Conservation (phyloP, 352 stramenopile genomes). For the Phytophthora colocasiae region DNA sequence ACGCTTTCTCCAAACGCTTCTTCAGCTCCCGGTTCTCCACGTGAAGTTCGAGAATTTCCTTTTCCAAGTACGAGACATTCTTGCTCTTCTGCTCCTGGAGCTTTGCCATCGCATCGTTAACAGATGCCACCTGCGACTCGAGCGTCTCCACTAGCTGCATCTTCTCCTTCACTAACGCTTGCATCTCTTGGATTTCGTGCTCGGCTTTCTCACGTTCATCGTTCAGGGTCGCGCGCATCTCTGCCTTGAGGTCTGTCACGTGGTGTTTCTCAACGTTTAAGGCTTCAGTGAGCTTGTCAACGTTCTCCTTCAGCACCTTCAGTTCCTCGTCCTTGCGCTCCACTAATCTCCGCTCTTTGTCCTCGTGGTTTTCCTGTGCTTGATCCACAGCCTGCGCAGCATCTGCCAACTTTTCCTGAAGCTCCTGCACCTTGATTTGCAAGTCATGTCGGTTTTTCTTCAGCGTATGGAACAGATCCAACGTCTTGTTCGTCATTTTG, state of each 20-base stretch:
- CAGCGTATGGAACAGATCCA: conserved; percentile 74
- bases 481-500: conserved; percentile 82
- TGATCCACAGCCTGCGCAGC: conserved; percentile 25
- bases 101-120: conserved; percentile 38
- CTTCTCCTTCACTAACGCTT: conserved; percentile 55
- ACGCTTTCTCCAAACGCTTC: conserved; percentile 46
- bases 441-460: conserved; percentile 66
- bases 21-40: conserved; percentile 68
- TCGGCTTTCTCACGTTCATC: conserved; percentile 57
- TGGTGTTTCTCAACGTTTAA: conserved; percentile 48
- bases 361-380: conserved; percentile 15
- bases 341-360: conserved; percentile 32
- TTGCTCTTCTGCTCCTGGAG: conserved; percentile 38
- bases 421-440: conserved; percentile 46
- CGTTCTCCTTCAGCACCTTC: conserved; percentile 39
- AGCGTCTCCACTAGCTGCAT: conserved; percentile 51
- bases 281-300: conserved; percentile 50
- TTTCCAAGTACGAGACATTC: conserved; percentile 67
- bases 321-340: conserved; percentile 59
- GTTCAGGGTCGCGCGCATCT: conserved; percentile 46
- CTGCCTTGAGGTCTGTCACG: conserved; percentile 25
- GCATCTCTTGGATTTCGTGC: conserved; percentile 61
- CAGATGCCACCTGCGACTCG: conserved; percentile 36
- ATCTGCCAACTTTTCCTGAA: conserved; percentile 43
- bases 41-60: conserved; percentile 72